Percentiles rank a stretch among this genome's conserved stretches.
phyloP scores from a whole-genome alignment of 2,329 filamentous ascomycete genomes.

The Shiraia sp. region DNA sequence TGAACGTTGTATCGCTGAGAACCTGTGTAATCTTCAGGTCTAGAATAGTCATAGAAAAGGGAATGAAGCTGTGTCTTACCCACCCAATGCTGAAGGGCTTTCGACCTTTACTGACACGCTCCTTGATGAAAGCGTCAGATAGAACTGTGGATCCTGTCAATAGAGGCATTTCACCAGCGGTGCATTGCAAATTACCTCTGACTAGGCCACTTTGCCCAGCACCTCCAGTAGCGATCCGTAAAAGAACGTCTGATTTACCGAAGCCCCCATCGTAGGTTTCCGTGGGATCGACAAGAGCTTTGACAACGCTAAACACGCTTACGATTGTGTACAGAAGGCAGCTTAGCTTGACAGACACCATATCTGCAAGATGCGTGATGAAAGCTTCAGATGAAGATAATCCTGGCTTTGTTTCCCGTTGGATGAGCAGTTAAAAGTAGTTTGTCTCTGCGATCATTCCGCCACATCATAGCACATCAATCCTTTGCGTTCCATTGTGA shows the following conservation, averaged over 20 bases:
- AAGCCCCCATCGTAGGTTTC: slow-evolving; percentile 25
- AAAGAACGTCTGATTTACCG: slow-evolving; percentile 10
- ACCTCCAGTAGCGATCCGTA: slow-evolving; percentile 45
- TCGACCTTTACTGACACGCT: slow-evolving; percentile 31
- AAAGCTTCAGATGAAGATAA: no score
- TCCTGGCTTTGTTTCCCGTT: no score
- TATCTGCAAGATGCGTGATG: no score
- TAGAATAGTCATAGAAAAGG: not conserved
- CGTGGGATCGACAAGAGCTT: slow-evolving; percentile 19
- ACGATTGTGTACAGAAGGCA: no score
- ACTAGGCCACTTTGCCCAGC: slow-evolving; percentile 46
- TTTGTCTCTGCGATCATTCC: no score
- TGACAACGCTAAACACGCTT: not conserved
- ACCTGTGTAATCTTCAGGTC: slow-evolving; percentile 12
- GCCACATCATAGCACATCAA: no score
- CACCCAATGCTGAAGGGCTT: slow-evolving; percentile 50
- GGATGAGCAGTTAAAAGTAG: no score
- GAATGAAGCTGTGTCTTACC: slow-evolving; percentile 20
- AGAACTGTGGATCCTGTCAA: slow-evolving; percentile 26
- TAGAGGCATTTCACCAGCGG: no score
- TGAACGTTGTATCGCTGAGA: slow-evolving; percentile 52
- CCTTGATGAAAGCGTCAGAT: slow-evolving; percentile 45
- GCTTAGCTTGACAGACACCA: no score
- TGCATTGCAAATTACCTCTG: slow-evolving; percentile 19
- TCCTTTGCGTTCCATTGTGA: no score